Base-by-base conservation (phyloP, 1,284 basidiomycete genomes). In the Sporisorium sorghi region DNA sequence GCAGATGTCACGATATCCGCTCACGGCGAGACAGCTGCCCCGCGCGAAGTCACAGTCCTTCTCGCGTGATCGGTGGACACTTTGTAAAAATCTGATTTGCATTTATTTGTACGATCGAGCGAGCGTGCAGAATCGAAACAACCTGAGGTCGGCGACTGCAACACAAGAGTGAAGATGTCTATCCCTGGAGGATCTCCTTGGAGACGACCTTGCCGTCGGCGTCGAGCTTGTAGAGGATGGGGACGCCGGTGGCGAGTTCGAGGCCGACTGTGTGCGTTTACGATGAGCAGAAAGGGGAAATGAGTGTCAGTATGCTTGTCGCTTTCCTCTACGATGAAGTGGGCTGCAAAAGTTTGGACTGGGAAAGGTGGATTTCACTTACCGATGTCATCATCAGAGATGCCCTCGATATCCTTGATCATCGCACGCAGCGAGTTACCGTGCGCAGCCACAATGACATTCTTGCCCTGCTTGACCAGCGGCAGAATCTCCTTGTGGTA, bases 161-260 rank as follows among this genome's bases (percentile, higher is more conserved):
- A 30, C 46, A 28, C 46, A 30, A 56, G 37, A 9, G n/a, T 21
- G 7, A 23, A 21, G 14, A 6, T 17, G 11, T 47, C 49, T 55
- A 68, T 40, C 52, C 61, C 74, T 79, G 52, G 43, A 83, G 77
- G 50, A 82, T 79, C 68, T 82, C 73, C 80, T 83, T 83, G 50
- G 77, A 77, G 64, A 81, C 66, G 42, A 83, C 77, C 59, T 81
- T 78, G 59, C 84, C 84, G 23, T 82, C 66, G 21, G 73, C 66
- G 70, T 83, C 82, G 68, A 86, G 77, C 81, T 86, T 83, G 84
- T 85, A 86, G 11, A 86, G 80, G 73, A 86, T 85, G 40, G 86
- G 86, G 14, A 86, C 86, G 48, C 86, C 86, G 17, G 86, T 86
- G 30, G 83, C 85, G 35, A 86, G 79, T 73, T 86, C 86, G 19